Evolutionary conservation across 768 basidiomycete genomes (phyloP), one percentile per base, ranked within the genome.

Genomic region (Hydnomerulius pinastri): DNA sequence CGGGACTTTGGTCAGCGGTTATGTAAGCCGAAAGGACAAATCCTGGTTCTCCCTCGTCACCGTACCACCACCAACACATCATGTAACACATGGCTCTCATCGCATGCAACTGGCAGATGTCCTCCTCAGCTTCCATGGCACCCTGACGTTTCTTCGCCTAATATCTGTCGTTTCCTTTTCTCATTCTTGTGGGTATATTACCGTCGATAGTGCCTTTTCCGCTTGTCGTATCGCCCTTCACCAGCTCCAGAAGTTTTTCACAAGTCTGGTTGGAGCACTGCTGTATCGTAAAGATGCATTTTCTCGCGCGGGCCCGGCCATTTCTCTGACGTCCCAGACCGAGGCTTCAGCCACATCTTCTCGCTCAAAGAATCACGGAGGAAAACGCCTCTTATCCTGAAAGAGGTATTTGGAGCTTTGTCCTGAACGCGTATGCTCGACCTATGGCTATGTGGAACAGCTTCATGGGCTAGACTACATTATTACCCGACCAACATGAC

Each of bases 351-450:
- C 36, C n/a, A n/a, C n/a, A n/a, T n/a, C 47, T 48, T 48, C 47
- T 48, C 47, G 40, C 48, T 49, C 48, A 17, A 32, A 49, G 41
- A 42, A 40, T 25, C 39, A 13, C 9, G 10, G 24, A 25, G 8
- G 24, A 15, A 15, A 15, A 20, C 23, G 21, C 11, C 15, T 24
- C 21, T n/a, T 40, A 40, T 40, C 13, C 24, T 25, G 39, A 40
- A 40, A 40, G 23, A 40, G 21, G 23, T 40, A 13, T 40, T n/a
- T n/a, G n/a, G 33, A 12, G 12, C 33, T 35, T 4, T 4, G 12
- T 35, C 33, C 17, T 12, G 17, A 35, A 4, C 21, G 21, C 43
- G 18, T 33, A 33, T 24, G 30, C 48, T 21, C 29, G 23, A n/a
- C 21, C 13, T 15, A 25, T 17, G 15, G n/a, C n/a, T 44, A 17